Conservation (phyloP, 2,329 filamentous ascomycete genomes). For the Ophiostoma triangulosporum region DNA sequence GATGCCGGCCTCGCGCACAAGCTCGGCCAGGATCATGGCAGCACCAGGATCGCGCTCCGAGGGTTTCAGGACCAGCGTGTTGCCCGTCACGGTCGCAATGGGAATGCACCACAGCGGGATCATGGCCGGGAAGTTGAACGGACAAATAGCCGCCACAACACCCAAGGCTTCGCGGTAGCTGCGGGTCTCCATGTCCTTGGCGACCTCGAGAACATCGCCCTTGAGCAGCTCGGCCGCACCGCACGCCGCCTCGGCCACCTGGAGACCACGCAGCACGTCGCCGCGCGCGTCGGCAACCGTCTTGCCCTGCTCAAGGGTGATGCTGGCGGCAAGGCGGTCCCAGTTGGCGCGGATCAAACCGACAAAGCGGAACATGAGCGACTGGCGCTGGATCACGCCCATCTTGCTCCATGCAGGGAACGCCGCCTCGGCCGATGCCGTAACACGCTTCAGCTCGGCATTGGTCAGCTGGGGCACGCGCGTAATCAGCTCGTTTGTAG, state of each 20-base stretch:
- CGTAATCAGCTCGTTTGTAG: slow-evolving; percentile 75
- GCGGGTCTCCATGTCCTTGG: slow-evolving; percentile 82
- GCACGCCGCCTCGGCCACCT: slow-evolving; percentile 74
- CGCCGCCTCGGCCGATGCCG: slow-evolving; percentile 62
- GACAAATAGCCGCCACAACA: slow-evolving; percentile 72
- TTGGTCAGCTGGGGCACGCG: slow-evolving; percentile 72
- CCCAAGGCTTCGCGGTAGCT: slow-evolving; percentile 72
- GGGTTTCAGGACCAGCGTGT: slow-evolving; percentile 74
- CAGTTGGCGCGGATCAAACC: slow-evolving; percentile 69
- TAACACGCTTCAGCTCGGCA: slow-evolving; percentile 59
- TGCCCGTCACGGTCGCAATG: slow-evolving; percentile 70
- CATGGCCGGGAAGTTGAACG: slow-evolving; percentile 88
- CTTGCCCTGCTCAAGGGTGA: slow-evolving; percentile 81
- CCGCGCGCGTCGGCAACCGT: slow-evolving; percentile 72
- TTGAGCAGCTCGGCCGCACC: slow-evolving; percentile 70
- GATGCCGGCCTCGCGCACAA: slow-evolving; percentile 68
- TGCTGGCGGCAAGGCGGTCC: slow-evolving; percentile 72
- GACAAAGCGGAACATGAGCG: slow-evolving; percentile 81
- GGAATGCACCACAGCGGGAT: slow-evolving; percentile 87
- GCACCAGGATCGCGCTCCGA: slow-evolving; percentile 77
- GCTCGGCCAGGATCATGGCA: slow-evolving; percentile 72
- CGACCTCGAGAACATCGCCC: slow-evolving; percentile 71
- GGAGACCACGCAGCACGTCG: slow-evolving; percentile 67
- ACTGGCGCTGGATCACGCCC: slow-evolving; percentile 60
- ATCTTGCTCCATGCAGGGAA: slow-evolving; percentile 62